Base-by-base conservation (phyloP, 2,329 filamentous ascomycete genomes). In the Zarea fungicola region DNA sequence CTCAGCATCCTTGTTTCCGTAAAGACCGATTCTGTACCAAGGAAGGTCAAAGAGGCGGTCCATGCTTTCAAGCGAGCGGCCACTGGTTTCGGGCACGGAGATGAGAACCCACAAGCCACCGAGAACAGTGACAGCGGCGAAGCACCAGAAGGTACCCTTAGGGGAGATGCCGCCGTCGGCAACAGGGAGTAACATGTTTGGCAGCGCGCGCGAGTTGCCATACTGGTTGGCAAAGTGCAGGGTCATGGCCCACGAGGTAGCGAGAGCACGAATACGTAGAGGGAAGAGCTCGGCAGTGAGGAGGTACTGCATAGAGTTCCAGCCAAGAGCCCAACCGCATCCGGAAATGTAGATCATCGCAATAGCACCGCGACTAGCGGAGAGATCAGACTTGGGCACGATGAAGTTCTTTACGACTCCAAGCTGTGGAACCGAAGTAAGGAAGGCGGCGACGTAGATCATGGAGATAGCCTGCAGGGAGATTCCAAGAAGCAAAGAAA, bases 151-250 rank as follows among this genome's bases (percentile, higher is more conserved):
- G 0, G 87, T 90, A 0, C 87, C 87, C 51, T 76, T 79, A 31
- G 75, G 73, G 11, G 64, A 71, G 52, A 81, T 75, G 2, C 77
- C 77, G 3, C 76, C 76, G 1, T 69, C 28, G 1, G 52, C 16
- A 0, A 53, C 48, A 8, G 68, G 55, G 1, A 90, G 72, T 37
- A 91, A 77, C 85, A 90, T 88, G 55, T 81, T 79, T 1, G 86
- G 87, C 0, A 89, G 83, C 0, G 87, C 85, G 29, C 87, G 83
- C 1, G 81, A 77, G 69, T 87, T 89, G 22, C 85, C 87, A 61
- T 88, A 90, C 65, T 89, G 85, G 65, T 88, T 88, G 52, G 78
- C 83, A 60, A 90, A 90, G 65, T 91, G 86, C 51, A 89, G 76
- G 1, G 81, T 86, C 87, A 90, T 90, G 40, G 84, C 81, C 60